Percentiles rank a stretch among this genome's conserved stretches.
Conservation (phyloP, 257 asterid species). For the Primulina tabacum region DNA sequence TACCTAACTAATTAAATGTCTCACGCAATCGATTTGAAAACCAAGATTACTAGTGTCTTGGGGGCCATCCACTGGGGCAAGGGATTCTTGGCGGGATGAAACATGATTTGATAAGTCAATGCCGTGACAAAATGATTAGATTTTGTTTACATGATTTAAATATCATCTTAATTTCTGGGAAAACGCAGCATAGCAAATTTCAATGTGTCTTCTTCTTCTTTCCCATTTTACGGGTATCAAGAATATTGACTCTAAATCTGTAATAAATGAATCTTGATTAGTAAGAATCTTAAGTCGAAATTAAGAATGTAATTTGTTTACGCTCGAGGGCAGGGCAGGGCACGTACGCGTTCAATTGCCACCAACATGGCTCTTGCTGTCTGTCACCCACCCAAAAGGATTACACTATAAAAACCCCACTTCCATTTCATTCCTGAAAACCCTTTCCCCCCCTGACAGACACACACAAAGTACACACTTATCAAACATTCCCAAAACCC, state of each 20-base stretch:
- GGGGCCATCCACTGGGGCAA: no score
- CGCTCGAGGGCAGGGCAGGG: neutral
- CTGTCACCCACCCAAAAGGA: neutral
- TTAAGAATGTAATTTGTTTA: neutral
- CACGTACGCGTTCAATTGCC: neutral
- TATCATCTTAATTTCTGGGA: neutral
- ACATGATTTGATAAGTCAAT: neutral
- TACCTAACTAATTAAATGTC: no score
- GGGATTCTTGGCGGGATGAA: neutral
- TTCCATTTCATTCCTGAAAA: neutral
- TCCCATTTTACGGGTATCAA: no score
- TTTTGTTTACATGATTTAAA: no score
- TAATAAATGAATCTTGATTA: no score
- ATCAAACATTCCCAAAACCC: neutral
- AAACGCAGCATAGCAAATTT: neutral
- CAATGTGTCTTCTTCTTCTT: no score
- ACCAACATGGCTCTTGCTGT: neutral
- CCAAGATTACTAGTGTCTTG: no score
- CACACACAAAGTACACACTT: no score
- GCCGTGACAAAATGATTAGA: neutral
- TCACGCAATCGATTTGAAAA: no score
- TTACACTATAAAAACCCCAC: slow-evolving; percentile 1
- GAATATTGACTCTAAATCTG: no score
- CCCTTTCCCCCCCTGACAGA: neutral
- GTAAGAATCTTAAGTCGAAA: no score